Evolutionary conservation across 768 basidiomycete genomes (phyloP).

Genomic region (Calocybe cyanea): DNA sequence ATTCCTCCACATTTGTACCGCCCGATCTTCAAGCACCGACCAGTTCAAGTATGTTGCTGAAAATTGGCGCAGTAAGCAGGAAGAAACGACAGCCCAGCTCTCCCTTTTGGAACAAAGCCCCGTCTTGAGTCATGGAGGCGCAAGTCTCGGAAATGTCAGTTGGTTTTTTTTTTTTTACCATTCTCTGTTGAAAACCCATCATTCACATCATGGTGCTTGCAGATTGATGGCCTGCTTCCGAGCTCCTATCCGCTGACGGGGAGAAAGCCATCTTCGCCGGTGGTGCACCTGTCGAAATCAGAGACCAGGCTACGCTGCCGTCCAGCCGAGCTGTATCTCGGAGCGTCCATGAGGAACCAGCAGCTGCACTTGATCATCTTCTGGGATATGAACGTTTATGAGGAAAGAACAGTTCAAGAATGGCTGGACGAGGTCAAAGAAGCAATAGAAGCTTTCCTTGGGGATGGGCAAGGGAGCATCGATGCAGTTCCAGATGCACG

Average conservation of each 20-base stretch:
- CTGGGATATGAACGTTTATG: conserved; percentile 46
- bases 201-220: conserved; percentile 2
- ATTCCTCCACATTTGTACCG: conserved; percentile 36
- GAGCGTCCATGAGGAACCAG: conserved; percentile 30
- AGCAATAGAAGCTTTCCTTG: conserved; percentile 31
- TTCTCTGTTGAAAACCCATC: background rate
- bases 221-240: conserved; percentile 36
- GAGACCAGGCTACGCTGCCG: conserved; percentile 33
- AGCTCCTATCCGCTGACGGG: conserved; percentile 27
- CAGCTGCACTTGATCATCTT: conserved; percentile 28
- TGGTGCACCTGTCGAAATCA: conserved; percentile 18
- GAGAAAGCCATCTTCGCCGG: conserved; percentile 3
- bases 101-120: conserved; percentile 14
- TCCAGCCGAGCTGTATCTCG: conserved; percentile 46
- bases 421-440: conserved; percentile 43
- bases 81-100: conserved; percentile 3
- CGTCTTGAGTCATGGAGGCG: conserved; percentile 14
- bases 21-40: conserved; percentile 22
- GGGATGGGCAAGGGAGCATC: background rate
- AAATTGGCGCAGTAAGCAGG: conserved; percentile 18
- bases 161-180: background rate
- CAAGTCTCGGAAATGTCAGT: conserved; percentile 35
- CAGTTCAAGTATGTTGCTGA: conserved; percentile 19
- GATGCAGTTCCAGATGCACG: background rate
- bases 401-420: conserved; percentile 35